Conservation (phyloP, 1,284 basidiomycete genomes). For the Termitomyces sp. region DNA sequence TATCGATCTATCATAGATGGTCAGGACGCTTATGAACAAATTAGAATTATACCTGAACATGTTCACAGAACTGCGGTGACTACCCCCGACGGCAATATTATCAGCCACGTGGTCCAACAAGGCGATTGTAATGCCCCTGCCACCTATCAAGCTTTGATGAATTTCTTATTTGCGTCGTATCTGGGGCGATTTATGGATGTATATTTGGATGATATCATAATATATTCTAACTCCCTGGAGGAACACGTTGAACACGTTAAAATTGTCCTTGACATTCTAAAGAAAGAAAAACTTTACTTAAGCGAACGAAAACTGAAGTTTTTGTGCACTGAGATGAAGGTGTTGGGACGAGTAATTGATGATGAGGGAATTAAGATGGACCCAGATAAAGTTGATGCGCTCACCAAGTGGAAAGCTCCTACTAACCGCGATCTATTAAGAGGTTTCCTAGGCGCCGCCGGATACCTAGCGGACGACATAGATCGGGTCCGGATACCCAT, state of each 20-base stretch:
- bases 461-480: background rate
- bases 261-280: background rate
- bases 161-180: background rate
- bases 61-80: background rate
- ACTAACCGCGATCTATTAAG: background rate
- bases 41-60: background rate
- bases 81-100: background rate
- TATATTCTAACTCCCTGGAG: background rate
- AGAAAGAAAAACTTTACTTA: no score
- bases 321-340: background rate
- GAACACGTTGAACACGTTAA: background rate
- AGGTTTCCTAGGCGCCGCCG: background rate
- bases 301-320: background rate
- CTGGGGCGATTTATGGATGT: background rate
- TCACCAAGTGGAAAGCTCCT: background rate
- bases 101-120: background rate
- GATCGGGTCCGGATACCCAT: background rate
- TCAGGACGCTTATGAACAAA: background rate
- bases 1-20: background rate
- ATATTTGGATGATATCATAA: background rate
- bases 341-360: background rate
- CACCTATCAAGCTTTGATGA: background rate
- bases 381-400: background rate
- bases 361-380: background rate
- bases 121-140: background rate